Base-by-base conservation (phyloP, 1,284 basidiomycete genomes). In the Puccinia novopanici region DNA sequence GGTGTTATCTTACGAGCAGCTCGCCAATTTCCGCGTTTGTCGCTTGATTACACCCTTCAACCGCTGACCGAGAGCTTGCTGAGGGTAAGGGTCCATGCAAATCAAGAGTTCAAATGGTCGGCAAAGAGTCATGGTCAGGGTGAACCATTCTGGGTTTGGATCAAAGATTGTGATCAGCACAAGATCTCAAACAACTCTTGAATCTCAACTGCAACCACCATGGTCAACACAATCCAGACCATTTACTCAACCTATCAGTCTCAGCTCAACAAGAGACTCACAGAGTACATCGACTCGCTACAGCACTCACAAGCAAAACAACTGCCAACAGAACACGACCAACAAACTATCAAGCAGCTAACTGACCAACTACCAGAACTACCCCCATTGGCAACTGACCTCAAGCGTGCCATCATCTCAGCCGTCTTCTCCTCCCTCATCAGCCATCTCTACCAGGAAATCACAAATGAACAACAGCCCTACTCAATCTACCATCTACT, bases 141-240 rank as follows among this genome's bases (percentile, higher is more conserved):
- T 0, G 94, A 99, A 86, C 92, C 94, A 0, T 98, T 99, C 87
- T 97, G 94, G 90, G 87, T 99, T 70, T 99, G 97, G 96, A 88
- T 98, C 8, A 95, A 99, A 87, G 94, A 96, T 84, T 89, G 92
- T 48, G 89, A 92, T 63, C 92, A 91, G 12, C 84, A 89, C 24
- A 89, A 90, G 55, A 97, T 99, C 83, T n/a, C n/a, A n/a, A n/a
- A n/a, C n/a, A n/a, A n/a, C n/a, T n/a, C n/a, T n/a, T n/a, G n/a
- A n/a, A n/a, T n/a, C n/a, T n/a, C n/a, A n/a, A n/a, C n/a, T n/a
- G n/a, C n/a, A n/a, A n/a, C n/a, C n/a, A n/a, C n/a, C n/a, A n/a
- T n/a, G n/a, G n/a, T n/a, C n/a, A n/a, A n/a, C n/a, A n/a, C n/a
- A n/a, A n/a, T 52, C 50, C 6, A 61, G 17, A 54, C 15, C n/a